phyloP scores from a whole-genome alignment of 441 rosid species.

The Kokia cookei region DNA sequence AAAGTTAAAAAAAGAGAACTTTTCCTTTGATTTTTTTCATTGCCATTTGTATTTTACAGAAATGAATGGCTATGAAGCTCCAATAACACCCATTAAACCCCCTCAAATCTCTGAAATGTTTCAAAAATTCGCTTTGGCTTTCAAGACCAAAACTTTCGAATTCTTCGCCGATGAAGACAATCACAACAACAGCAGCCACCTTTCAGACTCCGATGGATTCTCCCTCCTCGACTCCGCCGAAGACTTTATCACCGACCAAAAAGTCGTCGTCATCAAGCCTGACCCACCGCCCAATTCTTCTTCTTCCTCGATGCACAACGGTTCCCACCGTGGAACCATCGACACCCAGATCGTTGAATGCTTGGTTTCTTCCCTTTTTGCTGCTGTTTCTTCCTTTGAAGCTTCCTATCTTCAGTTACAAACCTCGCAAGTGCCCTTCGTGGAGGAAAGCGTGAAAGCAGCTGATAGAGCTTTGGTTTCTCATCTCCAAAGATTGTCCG shows the following conservation, averaged over 20 bases:
- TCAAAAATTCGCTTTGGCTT: conserved; percentile 82
- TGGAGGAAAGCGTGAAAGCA: conserved; percentile 41
- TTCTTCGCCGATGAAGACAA: conserved; percentile 62
- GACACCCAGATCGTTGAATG: conserved; percentile 36
- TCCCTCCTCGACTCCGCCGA: conserved; percentile 78
- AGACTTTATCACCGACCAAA: conserved; percentile 86
- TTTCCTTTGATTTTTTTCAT: background rate
- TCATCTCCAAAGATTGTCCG: conserved; percentile 59
- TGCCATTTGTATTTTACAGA: conserved; percentile 32
- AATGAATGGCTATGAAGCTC: conserved; percentile 31
- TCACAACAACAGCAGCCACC: conserved; percentile 5
- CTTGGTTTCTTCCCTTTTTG: conserved; percentile 66
- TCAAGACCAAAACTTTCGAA: conserved; percentile 83
- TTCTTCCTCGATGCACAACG: conserved; percentile 5
- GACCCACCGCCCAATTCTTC: conserved; percentile 29
- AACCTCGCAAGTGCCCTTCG: conserved; percentile 75
- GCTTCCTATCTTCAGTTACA: conserved; percentile 86
- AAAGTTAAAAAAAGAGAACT: background rate
- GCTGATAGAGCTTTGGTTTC: conserved; percentile 78
- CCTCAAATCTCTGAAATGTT: conserved; percentile 91
- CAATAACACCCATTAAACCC: conserved; percentile 26
- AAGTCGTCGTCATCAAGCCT: conserved; percentile 85
- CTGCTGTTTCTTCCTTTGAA: conserved; percentile 64
- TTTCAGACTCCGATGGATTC: conserved; percentile 43
- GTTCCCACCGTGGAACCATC: conserved; percentile 25